phyloP scores from a whole-genome alignment of 2,329 filamentous ascomycete species.

The Macroventuria anomochaeta region DNA sequence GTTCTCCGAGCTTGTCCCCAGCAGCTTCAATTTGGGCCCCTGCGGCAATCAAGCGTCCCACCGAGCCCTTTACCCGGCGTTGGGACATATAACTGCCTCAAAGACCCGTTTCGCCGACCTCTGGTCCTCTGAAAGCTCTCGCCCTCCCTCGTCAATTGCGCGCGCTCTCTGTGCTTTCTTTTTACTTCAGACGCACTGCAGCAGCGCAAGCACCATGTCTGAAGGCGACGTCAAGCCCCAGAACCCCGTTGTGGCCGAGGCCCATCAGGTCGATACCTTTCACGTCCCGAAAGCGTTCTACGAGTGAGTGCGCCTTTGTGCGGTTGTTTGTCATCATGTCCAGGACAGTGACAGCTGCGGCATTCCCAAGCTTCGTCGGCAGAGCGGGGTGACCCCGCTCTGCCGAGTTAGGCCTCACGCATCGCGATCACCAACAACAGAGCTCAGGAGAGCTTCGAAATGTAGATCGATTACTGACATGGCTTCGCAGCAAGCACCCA shows the following conservation, averaged over 20 bases:
- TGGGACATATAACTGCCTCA: conserved; percentile 34
- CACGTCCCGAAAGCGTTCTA: conserved; percentile 62
- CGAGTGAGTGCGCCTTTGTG: conserved; percentile 43
- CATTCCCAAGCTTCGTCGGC: conserved; percentile 13
- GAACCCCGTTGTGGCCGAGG: conserved; percentile 69
- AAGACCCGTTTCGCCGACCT: conserved; percentile 13
- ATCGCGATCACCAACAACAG: conserved; percentile 14
- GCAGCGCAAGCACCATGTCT: conserved; percentile 48
- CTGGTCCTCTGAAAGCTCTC: conserved; percentile 11
- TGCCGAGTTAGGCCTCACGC: conserved; percentile 17
- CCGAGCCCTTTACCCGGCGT: conserved; percentile 49
- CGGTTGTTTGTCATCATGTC: conserved; percentile 29
- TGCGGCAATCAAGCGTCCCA: conserved; percentile 37
- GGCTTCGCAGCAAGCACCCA: conserved; percentile 62
- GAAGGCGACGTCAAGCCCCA: conserved; percentile 52
- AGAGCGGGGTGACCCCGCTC: conserved; percentile 47
- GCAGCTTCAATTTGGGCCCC: conserved; percentile 35
- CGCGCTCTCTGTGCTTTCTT: conserved; percentile 5
- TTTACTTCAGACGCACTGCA: neutral
- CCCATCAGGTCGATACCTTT: conserved; percentile 77
- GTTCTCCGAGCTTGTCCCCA: conserved; percentile 35
- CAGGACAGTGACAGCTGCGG: conserved; percentile 21
- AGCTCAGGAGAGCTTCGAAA: neutral
- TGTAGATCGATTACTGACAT: conserved; percentile 12
- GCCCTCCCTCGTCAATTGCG: conserved; percentile 9